phyloP scores from a whole-genome alignment of 257 asterid species.

The Solanum clarkiae region DNA sequence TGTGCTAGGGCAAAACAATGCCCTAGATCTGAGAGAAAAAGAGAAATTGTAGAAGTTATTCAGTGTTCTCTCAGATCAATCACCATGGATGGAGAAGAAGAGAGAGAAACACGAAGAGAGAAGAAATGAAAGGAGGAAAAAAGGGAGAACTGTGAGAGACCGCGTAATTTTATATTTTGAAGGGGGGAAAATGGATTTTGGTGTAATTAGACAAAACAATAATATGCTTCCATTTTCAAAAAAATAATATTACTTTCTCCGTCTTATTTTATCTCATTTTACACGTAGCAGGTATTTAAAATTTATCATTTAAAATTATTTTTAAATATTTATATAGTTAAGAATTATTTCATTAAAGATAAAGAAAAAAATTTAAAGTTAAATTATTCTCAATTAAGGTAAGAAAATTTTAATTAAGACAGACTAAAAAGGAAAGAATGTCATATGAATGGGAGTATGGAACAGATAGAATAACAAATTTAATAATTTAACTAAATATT shows the following conservation, averaged over 20 bases:
- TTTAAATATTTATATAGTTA: too few species aligned
- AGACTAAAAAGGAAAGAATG: too few species aligned
- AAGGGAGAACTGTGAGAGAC: slow-evolving; percentile 12
- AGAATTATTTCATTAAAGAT: too few species aligned
- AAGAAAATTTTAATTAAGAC: too few species aligned
- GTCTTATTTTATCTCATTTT: too few species aligned
- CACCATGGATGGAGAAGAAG: slow-evolving; percentile 11
- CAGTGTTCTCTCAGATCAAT: slow-evolving; percentile 27
- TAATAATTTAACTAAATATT: too few species aligned
- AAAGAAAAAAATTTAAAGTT: too few species aligned
- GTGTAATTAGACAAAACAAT: neutral
- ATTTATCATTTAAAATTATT: too few species aligned
- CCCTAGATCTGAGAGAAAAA: slow-evolving; percentile 14
- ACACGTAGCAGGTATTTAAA: too few species aligned
- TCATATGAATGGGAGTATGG: fast-evolving
- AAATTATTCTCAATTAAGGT: too few species aligned
- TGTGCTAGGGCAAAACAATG: slow-evolving; percentile 27
- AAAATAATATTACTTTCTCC: too few species aligned
- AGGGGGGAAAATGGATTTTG: neutral
- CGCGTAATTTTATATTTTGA: slow-evolving; percentile 36
- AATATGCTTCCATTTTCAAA: neutral
- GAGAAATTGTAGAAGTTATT: neutral
- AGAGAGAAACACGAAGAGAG: neutral
- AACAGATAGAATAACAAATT: too few species aligned
- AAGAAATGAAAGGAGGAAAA: slow-evolving; percentile 7